Evolutionary conservation across 1,139 yeast species (phyloP).

Genomic region (Suhomyces wounanorum): DNA sequence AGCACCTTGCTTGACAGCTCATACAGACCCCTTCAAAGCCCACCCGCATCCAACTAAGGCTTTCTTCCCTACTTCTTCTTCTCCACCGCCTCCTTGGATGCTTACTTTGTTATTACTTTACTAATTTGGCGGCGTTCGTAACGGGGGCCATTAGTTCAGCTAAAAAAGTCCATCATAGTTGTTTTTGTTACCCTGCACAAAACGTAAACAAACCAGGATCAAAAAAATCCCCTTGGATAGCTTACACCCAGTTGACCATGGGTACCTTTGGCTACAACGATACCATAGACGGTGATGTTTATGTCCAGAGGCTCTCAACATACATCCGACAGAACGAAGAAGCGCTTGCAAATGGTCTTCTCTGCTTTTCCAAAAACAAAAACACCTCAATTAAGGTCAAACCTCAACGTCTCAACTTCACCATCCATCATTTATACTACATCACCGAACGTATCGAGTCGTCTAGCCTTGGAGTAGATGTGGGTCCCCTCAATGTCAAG

Average conservation of each 20-base stretch:
- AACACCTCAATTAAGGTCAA: conserved; percentile 32
- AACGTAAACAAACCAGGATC: conserved; percentile 10
- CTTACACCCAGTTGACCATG: conserved; percentile 11
- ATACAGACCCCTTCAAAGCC: neutral
- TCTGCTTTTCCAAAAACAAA: conserved; percentile 41
- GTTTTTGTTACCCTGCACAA: conserved; percentile 5
- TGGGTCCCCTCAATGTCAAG: conserved; percentile 65
- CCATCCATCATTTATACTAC: conserved; percentile 65
- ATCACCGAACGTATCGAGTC: conserved; percentile 59
- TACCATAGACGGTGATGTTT: conserved; percentile 47
- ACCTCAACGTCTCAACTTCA: conserved; percentile 57
- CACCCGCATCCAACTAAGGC: neutral
- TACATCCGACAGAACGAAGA: conserved; percentile 47
- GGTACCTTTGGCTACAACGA: conserved; percentile 25
- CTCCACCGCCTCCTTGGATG: neutral
- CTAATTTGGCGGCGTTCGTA: too few species aligned
- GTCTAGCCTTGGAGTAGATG: conserved; percentile 52
- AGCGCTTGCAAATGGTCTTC: conserved; percentile 48
- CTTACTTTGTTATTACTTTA: too few species aligned
- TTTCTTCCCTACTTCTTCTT: too few species aligned
- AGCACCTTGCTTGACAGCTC: neutral
- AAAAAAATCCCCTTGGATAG: neutral
- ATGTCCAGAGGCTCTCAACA: conserved; percentile 42
- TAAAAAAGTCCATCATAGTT: too few species aligned
- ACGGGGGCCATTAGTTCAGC: too few species aligned